Evolutionary conservation across 2,329 filamentous ascomycete genomes (phyloP).

Genomic region (Alternaria sp.): DNA sequence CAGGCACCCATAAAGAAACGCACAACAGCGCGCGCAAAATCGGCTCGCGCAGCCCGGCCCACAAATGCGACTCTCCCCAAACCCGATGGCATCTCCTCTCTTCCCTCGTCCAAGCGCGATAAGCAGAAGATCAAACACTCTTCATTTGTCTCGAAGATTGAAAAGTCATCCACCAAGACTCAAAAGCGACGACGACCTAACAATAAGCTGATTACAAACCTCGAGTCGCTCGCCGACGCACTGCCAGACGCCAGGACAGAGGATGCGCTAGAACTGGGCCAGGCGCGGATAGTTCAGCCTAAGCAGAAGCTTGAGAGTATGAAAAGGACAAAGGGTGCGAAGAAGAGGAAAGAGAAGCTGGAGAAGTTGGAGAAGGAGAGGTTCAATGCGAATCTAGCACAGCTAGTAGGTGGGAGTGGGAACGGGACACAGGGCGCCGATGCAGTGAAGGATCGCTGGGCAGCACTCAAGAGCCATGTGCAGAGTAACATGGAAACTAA

Average conservation of each 20-base stretch:
- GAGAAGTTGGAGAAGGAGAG: slow-evolving; percentile 82
- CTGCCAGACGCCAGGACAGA: slow-evolving; percentile 66
- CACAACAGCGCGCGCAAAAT: slow-evolving; percentile 48
- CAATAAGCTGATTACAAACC: slow-evolving; percentile 79
- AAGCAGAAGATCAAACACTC: slow-evolving; percentile 85
- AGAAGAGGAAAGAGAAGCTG: slow-evolving; percentile 83
- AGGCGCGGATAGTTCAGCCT: slow-evolving; percentile 65
- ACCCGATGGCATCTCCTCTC: slow-evolving; percentile 55
- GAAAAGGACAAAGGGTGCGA: slow-evolving; percentile 67
- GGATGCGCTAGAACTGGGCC: slow-evolving; percentile 48
- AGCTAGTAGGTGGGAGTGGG: slow-evolving; percentile 62
- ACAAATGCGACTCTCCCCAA: slow-evolving; percentile 28
- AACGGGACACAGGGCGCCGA: slow-evolving; percentile 19
- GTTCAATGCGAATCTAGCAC: slow-evolving; percentile 83
- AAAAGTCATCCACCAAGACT: slow-evolving; percentile 65
- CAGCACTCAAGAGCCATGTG: slow-evolving; percentile 83
- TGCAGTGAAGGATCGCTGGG: slow-evolving; percentile 66
- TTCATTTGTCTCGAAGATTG: slow-evolving; percentile 77
- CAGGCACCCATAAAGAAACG: slow-evolving; percentile 52
- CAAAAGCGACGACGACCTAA: slow-evolving; percentile 72
- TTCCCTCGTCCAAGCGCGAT: slow-evolving; percentile 79
- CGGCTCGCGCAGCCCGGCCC: slow-evolving; percentile 37
- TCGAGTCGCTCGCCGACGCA: slow-evolving; percentile 80
- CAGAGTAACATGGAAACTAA: slow-evolving; percentile 89
- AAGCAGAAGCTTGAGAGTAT: slow-evolving; percentile 72